Evolutionary conservation across 2,329 filamentous ascomycete genomes (phyloP), one percentile per base, ranked within the genome.

Genomic region (Nemania sp.): DNA sequence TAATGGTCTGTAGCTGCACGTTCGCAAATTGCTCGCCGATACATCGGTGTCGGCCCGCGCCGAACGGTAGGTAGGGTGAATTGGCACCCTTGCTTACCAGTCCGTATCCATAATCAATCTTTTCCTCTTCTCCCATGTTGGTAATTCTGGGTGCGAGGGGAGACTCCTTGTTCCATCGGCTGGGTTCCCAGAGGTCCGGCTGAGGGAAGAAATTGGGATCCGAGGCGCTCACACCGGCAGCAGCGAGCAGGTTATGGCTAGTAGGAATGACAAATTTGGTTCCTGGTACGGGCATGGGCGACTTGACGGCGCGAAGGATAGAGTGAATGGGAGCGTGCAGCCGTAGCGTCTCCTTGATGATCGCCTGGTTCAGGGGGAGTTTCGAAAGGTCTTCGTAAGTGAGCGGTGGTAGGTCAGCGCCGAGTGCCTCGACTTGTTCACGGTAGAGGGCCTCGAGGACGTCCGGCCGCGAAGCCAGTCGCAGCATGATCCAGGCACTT

Each of bases 11-110:
- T 59, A 97, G 79, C 75, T 97, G 93, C 53, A 95, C 80, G 70
- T 95, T 96, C 63, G 93, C 93, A 72, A 97, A 97, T 68, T 96
- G 91, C 79, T 97, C 93, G 61, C 93, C 93, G 68, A 97, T 97
- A 75, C 93, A 97, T 62, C 93, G 82, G 75, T 97, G 93, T 63
- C 93, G 81, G 36, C 93, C 93, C 24, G 92, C 93, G 54, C 93
- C 93, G 69, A 97, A 97, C 2, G 93, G 93, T 42, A 97, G 83
- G 72, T 97, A 97, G 0, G 93, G 92, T 47, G 89, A 95, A 55
- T 84, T 84, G 12, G 90, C 87, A 51, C 93, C 93, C 79, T 97
- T 96, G 80, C 85, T 92, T 62, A 97, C 89, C 45, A 96, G 78
- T 57, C 93, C 93, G 72, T 96, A 97, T 28, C 93, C 93, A 70